These are phyloP conservation scores for Hypocreales sp. DNA, from an alignment of 2,329 filamentous ascomycete genomes.

Conservation along the genomic window DNA sequence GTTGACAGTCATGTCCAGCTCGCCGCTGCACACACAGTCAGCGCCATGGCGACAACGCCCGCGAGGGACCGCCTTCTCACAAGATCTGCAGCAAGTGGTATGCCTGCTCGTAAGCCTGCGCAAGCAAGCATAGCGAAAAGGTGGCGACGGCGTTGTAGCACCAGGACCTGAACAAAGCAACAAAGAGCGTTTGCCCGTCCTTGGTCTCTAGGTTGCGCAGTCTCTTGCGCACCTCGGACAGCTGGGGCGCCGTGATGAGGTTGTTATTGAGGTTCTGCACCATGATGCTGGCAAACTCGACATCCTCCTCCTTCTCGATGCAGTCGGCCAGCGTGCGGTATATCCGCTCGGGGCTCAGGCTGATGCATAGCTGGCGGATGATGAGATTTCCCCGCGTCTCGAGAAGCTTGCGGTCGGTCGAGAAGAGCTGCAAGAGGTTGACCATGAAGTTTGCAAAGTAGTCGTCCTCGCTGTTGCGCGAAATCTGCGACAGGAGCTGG, in stretches of 20 bases:
- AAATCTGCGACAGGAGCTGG: constrained; percentile 89
- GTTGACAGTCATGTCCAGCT: constrained; percentile 97
- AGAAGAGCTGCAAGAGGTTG: constrained; percentile 86
- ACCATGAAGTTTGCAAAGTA: constrained; percentile 99
- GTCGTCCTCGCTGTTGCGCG: constrained; percentile 87
- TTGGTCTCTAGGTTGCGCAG: constrained; percentile 81
- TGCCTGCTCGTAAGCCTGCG: constrained; percentile 94
- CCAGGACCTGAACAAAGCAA: constrained; percentile 89
- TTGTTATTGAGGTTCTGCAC: constrained; percentile 99
- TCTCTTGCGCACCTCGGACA: constrained; percentile 79
- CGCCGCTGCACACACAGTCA: too few species aligned
- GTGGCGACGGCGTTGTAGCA: constrained; percentile 97
- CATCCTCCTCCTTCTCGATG: constrained; percentile 92
- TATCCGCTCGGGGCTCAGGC: constrained; percentile 83
- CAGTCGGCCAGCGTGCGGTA: constrained; percentile 93
- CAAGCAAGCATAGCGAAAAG: constrained; percentile 86
- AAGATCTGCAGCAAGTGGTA: constrained; percentile 95
- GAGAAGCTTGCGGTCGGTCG: constrained; percentile 77
- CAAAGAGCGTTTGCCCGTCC: constrained; percentile 93
- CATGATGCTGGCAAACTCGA: constrained; percentile 99
- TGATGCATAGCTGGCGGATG: constrained; percentile 86
- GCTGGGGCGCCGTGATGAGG: constrained; percentile 88
- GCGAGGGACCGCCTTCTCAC: constrained; percentile 43
- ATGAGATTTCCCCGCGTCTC: constrained; percentile 93
- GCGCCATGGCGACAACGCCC: too few species aligned